phyloP scores from a whole-genome alignment of 2,329 filamentous ascomycete genomes.

The Botrytis sinoallii region DNA sequence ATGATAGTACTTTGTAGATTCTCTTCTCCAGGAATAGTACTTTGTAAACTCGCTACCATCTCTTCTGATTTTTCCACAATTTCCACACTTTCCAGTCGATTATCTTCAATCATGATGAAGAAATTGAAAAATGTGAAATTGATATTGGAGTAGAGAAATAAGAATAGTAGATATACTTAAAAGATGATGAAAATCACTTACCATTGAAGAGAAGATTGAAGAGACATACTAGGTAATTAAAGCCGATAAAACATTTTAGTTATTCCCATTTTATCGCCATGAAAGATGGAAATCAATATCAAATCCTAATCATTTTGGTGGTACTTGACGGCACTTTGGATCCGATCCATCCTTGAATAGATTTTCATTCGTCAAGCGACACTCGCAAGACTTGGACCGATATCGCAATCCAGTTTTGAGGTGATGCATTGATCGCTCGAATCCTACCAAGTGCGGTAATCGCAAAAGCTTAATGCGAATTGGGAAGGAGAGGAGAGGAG shows the following conservation, averaged over 20 bases:
- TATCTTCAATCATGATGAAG: constrained; percentile 29
- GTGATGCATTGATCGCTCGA: neutral
- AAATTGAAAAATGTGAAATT: constrained; percentile 21
- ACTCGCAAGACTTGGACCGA: neutral
- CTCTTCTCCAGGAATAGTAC: neutral
- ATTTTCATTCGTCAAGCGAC: constrained; percentile 1
- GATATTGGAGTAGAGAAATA: neutral
- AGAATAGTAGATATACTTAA: neutral
- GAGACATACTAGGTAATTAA: neutral
- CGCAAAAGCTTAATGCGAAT: neutral
- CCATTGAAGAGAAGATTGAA: neutral
- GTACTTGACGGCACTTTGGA: neutral
- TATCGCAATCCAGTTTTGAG: neutral
- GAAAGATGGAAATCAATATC: neutral
- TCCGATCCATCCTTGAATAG: neutral
- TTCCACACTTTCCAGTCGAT: constrained; percentile 22
- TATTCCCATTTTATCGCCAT: neutral
- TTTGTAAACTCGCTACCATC: constrained; percentile 23
- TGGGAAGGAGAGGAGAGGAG: neutral
- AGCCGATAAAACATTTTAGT: neutral
- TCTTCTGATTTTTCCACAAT: constrained; percentile 29
- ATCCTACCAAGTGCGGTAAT: neutral
- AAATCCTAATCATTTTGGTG: constrained; percentile 1
- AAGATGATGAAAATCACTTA: neutral
- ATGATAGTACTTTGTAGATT: neutral